These are phyloP conservation scores for Cyclocybe aegerita DNA, from an alignment of 768 basidiomycete genomes.

Conservation along the genomic window DNA sequence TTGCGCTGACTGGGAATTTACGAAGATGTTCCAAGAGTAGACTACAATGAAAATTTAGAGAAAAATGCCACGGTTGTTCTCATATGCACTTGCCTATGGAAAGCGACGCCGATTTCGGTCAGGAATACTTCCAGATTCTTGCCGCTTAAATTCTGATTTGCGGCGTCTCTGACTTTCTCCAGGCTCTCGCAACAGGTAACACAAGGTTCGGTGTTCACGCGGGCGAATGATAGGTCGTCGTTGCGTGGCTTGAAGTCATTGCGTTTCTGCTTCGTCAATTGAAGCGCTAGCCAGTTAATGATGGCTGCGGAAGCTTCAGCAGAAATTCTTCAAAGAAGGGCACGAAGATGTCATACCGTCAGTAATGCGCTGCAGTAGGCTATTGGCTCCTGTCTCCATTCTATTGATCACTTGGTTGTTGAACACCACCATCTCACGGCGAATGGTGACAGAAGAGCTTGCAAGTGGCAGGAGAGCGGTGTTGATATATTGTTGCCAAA, in stretches of 20 bases:
- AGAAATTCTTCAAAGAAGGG: neutral
- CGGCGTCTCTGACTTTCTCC: conserved; percentile 76
- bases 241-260: conserved; percentile 97
- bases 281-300: conserved; percentile 68
- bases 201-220: conserved; percentile 95
- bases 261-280: conserved; percentile 90
- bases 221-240: conserved; percentile 92
- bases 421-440: conserved; percentile 91
- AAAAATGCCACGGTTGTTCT: neutral
- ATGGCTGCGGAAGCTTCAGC: conserved; percentile 45
- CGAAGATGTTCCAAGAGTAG: conserved; percentile 91
- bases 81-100: conserved; percentile 66
- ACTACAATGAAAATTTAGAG: conserved; percentile 36
- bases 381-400: conserved; percentile 81
- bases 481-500: conserved; percentile 96
- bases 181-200: conserved; percentile 80
- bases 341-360: conserved; percentile 57
- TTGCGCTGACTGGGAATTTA: conserved; percentile 95
- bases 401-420: conserved; percentile 86
- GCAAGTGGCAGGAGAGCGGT: conserved; percentile 89
- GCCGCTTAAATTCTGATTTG: conserved; percentile 77
- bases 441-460: conserved; percentile 78
- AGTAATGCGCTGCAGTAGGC: conserved; percentile 73
- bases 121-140: conserved; percentile 93
- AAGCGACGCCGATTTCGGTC: conserved; percentile 90